Base-by-base conservation (phyloP, 768 basidiomycete genomes). In the Pilatotrama ljubarskyi region DNA sequence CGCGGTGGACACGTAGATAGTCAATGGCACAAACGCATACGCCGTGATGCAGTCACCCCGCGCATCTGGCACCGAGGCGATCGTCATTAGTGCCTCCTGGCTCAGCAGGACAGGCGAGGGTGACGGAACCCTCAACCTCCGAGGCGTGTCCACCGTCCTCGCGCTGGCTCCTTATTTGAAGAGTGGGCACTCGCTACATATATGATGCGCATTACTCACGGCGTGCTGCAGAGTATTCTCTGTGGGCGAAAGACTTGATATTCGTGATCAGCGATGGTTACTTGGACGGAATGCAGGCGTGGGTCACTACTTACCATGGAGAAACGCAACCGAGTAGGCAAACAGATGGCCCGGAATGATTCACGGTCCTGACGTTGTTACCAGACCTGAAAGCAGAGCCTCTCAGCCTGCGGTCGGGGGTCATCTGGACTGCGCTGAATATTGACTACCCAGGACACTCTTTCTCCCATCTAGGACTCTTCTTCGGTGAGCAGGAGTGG, bases 391-490 rank as follows among this genome's bases (percentile, higher is more conserved):
- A 76, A n/a, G 82, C 83, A 1, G 85, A 90, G 36, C 76, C 79
- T 9, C 77, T 97, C 37, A 73, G 77, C 35, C 69, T 91, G 22
- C 72, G 84, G 1, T 92, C 93, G 2, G 95, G 95, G 3, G 89
- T 95, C 6, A 90, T 99, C 42, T 99, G 97, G 97, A 93, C 91
- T 1, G 94, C 94, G 11, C 75, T 99, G 46, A 91, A 90, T 66
- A 84, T 99, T 42, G 97, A 98, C 71, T 98, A 98, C 72, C 93
- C 95, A 0, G 91, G 94, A 0, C 96, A 99, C 73, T 98, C 95
- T 0, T 96, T 98, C 74, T 93, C 91, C 10, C 93, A 98, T 69
- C 79, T 98, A 2, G 96, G 97, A n/a, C 75, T 98, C 10, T 98
- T 93, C 76, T 91, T 89, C 73, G 96, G 96, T 94, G 17, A 55